Evolutionary conservation across 2,329 filamentous ascomycete species (phyloP).

Genomic region (Colletotrichum lentis): DNA sequence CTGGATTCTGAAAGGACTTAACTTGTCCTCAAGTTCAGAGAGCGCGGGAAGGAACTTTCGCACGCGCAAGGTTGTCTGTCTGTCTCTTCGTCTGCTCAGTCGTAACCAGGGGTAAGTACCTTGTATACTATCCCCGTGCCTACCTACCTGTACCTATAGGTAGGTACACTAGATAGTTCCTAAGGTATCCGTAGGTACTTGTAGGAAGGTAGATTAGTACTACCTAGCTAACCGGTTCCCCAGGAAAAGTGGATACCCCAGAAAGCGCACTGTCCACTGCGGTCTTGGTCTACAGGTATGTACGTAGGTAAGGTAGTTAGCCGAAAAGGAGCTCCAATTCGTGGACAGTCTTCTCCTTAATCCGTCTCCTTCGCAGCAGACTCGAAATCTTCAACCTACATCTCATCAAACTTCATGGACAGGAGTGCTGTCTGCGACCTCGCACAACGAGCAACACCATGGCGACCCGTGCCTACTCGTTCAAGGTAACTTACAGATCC

Average conservation of each 20-base stretch:
- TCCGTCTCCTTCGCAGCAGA: background rate
- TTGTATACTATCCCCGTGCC: no score
- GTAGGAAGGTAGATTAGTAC: background rate
- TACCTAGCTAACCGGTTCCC: slow-evolving; percentile 2
- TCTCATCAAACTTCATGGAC: background rate
- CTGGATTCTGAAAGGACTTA: background rate
- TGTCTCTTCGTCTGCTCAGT: slow-evolving; percentile 3
- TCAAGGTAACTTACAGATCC: background rate
- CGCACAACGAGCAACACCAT: background rate
- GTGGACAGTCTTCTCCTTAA: no score
- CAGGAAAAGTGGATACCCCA: slow-evolving; percentile 1
- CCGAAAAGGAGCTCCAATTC: no score
- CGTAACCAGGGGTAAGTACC: background rate
- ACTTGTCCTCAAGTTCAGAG: background rate
- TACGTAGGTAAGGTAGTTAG: background rate
- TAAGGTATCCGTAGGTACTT: no score
- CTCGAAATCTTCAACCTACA: background rate
- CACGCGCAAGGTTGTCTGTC: background rate
- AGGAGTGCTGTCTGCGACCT: background rate
- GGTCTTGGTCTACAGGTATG: background rate
- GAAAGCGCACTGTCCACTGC: background rate
- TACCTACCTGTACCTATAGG: no score
- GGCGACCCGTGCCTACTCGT: no score
- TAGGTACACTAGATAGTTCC: background rate
- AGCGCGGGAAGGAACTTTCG: no score